Evolutionary conservation across 73 alveolate genomes (phyloP), one percentile per base, ranked within the genome.

Genomic region (Symbiodinium pilosum): DNA sequence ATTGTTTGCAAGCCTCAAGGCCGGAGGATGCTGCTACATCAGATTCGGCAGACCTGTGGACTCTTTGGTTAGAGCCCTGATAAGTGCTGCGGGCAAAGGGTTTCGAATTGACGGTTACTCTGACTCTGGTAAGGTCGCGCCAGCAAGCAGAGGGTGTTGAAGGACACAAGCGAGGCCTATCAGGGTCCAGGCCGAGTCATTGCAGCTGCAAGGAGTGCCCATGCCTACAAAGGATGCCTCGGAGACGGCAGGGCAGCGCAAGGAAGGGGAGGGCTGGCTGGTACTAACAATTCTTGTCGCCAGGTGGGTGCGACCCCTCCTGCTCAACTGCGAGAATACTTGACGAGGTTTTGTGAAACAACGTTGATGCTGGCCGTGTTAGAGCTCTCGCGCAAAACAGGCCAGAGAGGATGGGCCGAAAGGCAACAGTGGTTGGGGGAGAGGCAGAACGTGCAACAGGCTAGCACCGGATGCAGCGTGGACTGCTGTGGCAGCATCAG

Each of bases 381-480:
- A 73, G 93, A 32, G 36, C 21, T 21, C 21, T 38, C 43, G 51
- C 14, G 34, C 28, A 59, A 30, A 34, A 30, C 36, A 84, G 93
- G 93, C 73, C 93, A 43, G 93, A 43, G 75, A 12, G 21, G 93
- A 84, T 84, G 38, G 93, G 93, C 75, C 93, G 93, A 41, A 84
- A 84, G 38, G 30, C 93, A 9, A 59, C 43, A 9, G 93, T 84
- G 34, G 75, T 84, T 11, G 93, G 93, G 2, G 93, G 38, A n/a
- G 71, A 30, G 18, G 75, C 88, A 21, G 54, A 14, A 32, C n/a
- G 34, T 9, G 54, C 42, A 6, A n/a, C n/a, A n/a, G n/a, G n/a
- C n/a, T n/a, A n/a, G n/a, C n/a, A n/a, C n/a, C n/a, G 42, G 41
- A n/a, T 75, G 28, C 44, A 32, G 73, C 77, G 28, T 12, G 77